Base-by-base conservation (phyloP, 2,329 filamentous ascomycete genomes). In the Pseudogymnoascus sp. region DNA sequence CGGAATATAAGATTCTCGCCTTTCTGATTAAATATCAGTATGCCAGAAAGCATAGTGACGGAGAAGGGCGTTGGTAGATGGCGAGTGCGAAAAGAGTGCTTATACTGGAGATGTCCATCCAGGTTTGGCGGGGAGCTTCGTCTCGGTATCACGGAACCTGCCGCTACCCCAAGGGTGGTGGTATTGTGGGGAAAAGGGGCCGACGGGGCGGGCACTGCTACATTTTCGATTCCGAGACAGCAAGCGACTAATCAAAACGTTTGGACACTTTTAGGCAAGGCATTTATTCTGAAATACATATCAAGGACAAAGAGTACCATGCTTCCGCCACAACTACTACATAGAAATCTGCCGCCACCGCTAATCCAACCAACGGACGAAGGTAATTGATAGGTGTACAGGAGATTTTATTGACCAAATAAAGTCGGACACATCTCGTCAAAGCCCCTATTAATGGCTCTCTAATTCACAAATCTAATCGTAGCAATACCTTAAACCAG, bases 1-100 rank as follows among this genome's bases (percentile, higher is more conserved):
- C 94, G 91, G 81, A 99, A 97, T 77, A 99, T 99, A 73, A 99
- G 90, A 78, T 99, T 97, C 81, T 99, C 94, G 79, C 94, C 94
- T 79, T 99, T 99, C 77, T 99, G 94, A 70, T 99, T 99, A 84
- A 99, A 99, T 69, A 99, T 88, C 69, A 99, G 86, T 72, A 99
- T 93, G 64, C 94, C 94, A 70, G 93, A 97, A 69, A 99, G 82
- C 95, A 99, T 99, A 67, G 72, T 87, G 78, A 67, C 49, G 62
- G 58, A 62, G 30, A 52, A 59, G 22, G 35, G 60, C 22, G 49
- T 45, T 60, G 59, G 55, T 63, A 16, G 62, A 61, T 35, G 35
- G 41, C 58, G 55, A 33, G 52, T 39, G 38, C 35, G 28, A 58
- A 45, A 58, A 39, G 39, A 62, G 25, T 61, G 58, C 23, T 35